A percentile compares a stretch with the other conserved stretches of the same genome.
These are phyloP conservation scores for Fomitopsis schrenkii DNA, from an alignment of 1,284 basidiomycete genomes.

Conservation along the genomic window DNA sequence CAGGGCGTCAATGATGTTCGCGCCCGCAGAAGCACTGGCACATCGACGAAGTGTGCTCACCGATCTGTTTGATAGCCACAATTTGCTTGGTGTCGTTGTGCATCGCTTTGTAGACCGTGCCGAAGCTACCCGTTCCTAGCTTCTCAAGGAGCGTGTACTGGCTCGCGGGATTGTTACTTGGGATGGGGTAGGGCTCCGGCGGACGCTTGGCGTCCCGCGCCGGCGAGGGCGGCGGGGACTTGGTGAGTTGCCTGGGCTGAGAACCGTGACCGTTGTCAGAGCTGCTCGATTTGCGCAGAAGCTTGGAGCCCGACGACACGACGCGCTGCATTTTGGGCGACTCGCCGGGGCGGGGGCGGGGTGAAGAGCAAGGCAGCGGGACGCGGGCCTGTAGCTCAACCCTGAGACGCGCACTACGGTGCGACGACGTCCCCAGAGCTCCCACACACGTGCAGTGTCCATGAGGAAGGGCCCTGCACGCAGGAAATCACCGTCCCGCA, in stretches of 20 bases:
- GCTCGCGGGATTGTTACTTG: conserved; percentile 75
- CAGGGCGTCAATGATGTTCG: conserved; percentile 6
- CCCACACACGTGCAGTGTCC: conserved; percentile 9
- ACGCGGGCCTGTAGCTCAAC: not conserved
- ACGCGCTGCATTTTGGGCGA: conserved; percentile 12
- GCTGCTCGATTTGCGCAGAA: conserved; percentile 23
- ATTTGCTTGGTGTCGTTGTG: conserved; percentile 92
- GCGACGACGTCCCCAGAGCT: not conserved
- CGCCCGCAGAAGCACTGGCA: not conserved
- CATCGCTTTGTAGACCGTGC: conserved; percentile 94
- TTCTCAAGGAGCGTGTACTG: conserved; percentile 95
- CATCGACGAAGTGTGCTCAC: conserved; percentile 37
- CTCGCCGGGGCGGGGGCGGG: conserved; percentile 7
- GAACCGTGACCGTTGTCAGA: conserved; percentile 22
- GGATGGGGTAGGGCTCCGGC: conserved; percentile 64
- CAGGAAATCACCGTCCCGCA: conserved; percentile 13
- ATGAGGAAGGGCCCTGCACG: conserved; percentile 12
- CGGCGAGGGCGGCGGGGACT: conserved; percentile 48
- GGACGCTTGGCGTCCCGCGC: conserved; percentile 33
- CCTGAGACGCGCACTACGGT: conserved; percentile 2
- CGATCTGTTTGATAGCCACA: conserved; percentile 98
- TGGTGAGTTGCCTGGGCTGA: conserved; percentile 41
- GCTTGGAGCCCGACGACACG: conserved; percentile 24
- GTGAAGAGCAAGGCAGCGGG: conserved; percentile 8
- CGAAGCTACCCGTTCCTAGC: conserved; percentile 96